phyloP scores from a whole-genome alignment of 805 yeast species.

The Wickerhamiella lipophila region DNA sequence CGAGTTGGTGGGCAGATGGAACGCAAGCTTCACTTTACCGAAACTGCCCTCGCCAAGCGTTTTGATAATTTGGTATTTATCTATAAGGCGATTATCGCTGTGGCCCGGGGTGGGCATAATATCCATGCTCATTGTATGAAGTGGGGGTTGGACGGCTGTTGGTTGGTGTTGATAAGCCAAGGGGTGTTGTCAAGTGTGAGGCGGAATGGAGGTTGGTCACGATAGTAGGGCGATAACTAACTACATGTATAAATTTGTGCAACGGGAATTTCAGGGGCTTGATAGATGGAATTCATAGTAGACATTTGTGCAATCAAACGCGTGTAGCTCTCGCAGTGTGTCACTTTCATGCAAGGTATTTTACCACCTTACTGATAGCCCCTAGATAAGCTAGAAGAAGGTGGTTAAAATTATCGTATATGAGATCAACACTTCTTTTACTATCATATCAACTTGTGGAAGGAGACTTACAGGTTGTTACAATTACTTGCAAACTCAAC shows the following conservation, averaged over 20 bases:
- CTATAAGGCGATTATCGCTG: conserved; percentile 40
- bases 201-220: neutral
- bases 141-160: neutral
- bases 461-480: too few species aligned
- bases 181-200: neutral
- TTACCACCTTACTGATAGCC: too few species aligned
- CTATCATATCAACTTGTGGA: too few species aligned
- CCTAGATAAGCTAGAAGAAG: too few species aligned
- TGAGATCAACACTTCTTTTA: too few species aligned
- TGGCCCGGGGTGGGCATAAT: conserved; percentile 21
- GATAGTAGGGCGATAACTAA: neutral
- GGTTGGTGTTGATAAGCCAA: neutral
- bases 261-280: neutral
- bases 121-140: conserved; percentile 9
- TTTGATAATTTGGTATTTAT: conserved; percentile 84
- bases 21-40: conserved; percentile 88
- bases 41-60: conserved; percentile 94
- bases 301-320: too few species aligned
- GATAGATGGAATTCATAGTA: too few species aligned
- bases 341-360: too few species aligned
- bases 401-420: too few species aligned
- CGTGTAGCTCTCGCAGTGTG: too few species aligned
- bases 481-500: too few species aligned
- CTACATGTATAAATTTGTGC: neutral
- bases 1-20: conserved; percentile 82